Evolutionary conservation across 495 filamentous ascomycete genomes (phyloP).

Genomic region (Astrocystis sublimbata): DNA sequence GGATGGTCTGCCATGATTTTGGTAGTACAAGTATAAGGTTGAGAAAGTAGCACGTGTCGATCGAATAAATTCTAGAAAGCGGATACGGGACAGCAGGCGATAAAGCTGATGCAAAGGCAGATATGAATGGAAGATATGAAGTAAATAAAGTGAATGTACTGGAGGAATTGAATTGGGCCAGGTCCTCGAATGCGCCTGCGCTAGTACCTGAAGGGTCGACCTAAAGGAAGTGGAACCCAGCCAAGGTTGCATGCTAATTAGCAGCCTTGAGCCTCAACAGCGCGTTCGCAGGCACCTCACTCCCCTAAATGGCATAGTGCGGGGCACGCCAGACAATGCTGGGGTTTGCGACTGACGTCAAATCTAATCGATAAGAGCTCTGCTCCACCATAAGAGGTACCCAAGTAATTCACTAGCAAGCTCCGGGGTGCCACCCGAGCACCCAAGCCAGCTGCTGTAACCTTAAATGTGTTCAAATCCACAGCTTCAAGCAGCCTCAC

Average conservation of each 20-base stretch:
- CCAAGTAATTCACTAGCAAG: neutral
- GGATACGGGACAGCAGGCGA: neutral
- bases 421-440: slow-evolving; percentile 19
- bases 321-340: no score
- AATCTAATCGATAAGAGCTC: slow-evolving; percentile 28
- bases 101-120: neutral
- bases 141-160: no score
- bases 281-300: neutral
- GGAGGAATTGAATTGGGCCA: no score
- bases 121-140: neutral
- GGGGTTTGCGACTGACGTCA: slow-evolving; percentile 26
- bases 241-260: neutral
- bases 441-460: no score
- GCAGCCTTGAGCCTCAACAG: neutral
- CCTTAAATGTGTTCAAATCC: slow-evolving; percentile 35
- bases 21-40: neutral
- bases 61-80: neutral
- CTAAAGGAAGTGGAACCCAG: no score
- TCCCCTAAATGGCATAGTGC: neutral
- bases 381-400: slow-evolving; percentile 12
- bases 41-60: neutral
- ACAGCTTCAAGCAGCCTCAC: neutral
- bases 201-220: no score
- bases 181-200: no score
- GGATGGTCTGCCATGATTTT: slow-evolving; percentile 29